Conservation (phyloP, 495 filamentous ascomycete species). For the Cercophora scortea region DNA sequence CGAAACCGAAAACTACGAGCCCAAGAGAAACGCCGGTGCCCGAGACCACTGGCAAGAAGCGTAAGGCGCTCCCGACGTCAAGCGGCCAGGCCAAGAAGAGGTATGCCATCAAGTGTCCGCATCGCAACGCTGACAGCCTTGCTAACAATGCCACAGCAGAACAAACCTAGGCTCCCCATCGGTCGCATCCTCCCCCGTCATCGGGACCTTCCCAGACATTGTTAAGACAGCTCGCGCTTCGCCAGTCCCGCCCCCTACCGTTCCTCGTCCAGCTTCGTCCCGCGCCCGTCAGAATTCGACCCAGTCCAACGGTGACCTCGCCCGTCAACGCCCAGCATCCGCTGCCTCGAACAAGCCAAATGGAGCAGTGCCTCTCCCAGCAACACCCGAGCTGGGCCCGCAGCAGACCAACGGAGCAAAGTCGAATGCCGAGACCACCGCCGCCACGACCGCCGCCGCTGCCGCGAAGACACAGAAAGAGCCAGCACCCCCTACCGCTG, state of each 20-base stretch:
- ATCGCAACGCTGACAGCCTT: not conserved
- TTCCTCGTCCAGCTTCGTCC: slow-evolving; percentile 52
- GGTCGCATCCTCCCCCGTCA: slow-evolving; percentile 63
- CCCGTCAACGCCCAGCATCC: slow-evolving; percentile 51
- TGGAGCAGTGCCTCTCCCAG: slow-evolving; percentile 10
- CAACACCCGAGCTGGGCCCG: slow-evolving; percentile 14
- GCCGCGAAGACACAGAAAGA: slow-evolving; percentile 27
- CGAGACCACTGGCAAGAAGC: slow-evolving; percentile 54
- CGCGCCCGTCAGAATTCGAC: slow-evolving; percentile 63
- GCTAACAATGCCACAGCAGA: slow-evolving; percentile 17
- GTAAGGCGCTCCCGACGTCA: slow-evolving; percentile 57
- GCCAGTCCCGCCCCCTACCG: slow-evolving; percentile 29
- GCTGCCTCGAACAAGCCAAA: slow-evolving; percentile 47
- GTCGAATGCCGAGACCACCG: slow-evolving; percentile 17
- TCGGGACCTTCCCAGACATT: slow-evolving; percentile 50
- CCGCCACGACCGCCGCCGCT: too few species aligned
- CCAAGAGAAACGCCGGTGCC: slow-evolving; percentile 54
- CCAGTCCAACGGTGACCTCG: slow-evolving; percentile 42
- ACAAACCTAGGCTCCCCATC: slow-evolving; percentile 50
- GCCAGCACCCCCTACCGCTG: slow-evolving; percentile 2
- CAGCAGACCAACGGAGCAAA: slow-evolving; percentile 20
- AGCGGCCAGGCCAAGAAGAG: slow-evolving; percentile 62
- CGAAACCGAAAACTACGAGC: slow-evolving; percentile 46
- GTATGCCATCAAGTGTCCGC: slow-evolving; percentile 32
- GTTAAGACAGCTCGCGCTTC: slow-evolving; percentile 33